Conservation (phyloP, 768 basidiomycete species). For the Termitomyces heimii region DNA sequence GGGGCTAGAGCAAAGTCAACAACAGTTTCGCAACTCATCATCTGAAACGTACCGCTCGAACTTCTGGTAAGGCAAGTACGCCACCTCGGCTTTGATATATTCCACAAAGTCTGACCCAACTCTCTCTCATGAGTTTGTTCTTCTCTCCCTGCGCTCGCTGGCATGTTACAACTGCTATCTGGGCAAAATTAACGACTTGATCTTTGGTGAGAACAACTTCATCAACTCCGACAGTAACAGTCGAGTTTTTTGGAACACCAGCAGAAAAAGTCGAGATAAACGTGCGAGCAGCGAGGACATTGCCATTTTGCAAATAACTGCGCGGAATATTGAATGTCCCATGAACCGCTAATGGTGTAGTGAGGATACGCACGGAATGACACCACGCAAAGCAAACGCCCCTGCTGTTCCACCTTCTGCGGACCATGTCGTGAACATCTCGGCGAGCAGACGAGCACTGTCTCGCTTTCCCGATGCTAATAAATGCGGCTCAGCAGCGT, state of each 20-base stretch:
- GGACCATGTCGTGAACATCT: conserved; percentile 83
- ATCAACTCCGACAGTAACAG: conserved; percentile 44
- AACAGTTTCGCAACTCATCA: not conserved
- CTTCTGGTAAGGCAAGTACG: conserved; percentile 50
- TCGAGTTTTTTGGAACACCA: conserved; percentile 46
- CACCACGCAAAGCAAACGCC: conserved; percentile 79
- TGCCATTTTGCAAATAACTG: conserved; percentile 80
- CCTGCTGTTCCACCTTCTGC: conserved; percentile 46
- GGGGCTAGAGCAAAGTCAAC: conserved; percentile 34
- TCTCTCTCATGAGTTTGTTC: conserved; percentile 70
- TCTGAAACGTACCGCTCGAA: conserved; percentile 49
- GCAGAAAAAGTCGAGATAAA: conserved; percentile 81
- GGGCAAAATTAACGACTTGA: conserved; percentile 78
- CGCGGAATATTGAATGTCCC: conserved; percentile 2
- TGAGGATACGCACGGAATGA: conserved; percentile 62
- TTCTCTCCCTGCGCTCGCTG: conserved; percentile 81
- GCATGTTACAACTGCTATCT: conserved; percentile 83
- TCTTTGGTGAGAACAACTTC: conserved; percentile 77
- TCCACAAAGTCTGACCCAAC: conserved; percentile 80
- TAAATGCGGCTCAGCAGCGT: conserved; percentile 74
- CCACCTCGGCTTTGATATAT: conserved; percentile 77
- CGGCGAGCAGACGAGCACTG: conserved; percentile 79
- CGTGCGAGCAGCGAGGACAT: conserved; percentile 89
- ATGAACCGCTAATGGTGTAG: not conserved
- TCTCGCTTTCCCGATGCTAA: conserved; percentile 85